Evolutionary conservation across 441 rosid genomes (phyloP).

Genomic region (Erodium texanum): DNA sequence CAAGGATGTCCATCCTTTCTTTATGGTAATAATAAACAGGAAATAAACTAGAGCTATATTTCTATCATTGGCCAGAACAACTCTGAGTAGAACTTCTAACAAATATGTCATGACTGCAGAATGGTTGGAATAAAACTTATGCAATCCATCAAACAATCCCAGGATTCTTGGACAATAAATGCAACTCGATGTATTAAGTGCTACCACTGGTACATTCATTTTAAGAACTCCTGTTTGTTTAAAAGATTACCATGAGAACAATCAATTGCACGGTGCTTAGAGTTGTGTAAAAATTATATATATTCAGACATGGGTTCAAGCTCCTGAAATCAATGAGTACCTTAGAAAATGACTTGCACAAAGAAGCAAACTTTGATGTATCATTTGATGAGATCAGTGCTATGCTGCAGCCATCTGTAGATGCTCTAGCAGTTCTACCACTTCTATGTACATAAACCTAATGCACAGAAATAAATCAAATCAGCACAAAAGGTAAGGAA

Average conservation of each 20-base stretch:
- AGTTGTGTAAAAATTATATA: not conserved
- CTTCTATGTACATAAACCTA: slow-evolving; percentile 98
- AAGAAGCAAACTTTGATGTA: slow-evolving; percentile 65
- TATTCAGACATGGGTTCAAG: not conserved
- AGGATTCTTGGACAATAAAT: not conserved
- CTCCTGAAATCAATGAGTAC: slow-evolving; percentile 23
- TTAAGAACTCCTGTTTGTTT: not conserved
- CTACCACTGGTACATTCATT: not conserved
- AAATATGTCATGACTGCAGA: not conserved
- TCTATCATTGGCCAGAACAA: not conserved
- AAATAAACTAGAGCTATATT: not conserved
- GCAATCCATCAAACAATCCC: not conserved
- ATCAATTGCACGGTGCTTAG: not conserved
- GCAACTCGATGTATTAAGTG: not conserved
- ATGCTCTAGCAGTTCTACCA: slow-evolving; percentile 97
- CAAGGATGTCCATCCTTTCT: not conserved
- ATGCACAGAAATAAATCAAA: slow-evolving; percentile 13
- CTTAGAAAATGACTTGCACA: slow-evolving; percentile 90
- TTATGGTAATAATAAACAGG: not conserved
- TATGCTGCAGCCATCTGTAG: slow-evolving; percentile 88
- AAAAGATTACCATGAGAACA: not conserved
- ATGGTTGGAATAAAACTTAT: not conserved
- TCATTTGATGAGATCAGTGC: slow-evolving; percentile 76
- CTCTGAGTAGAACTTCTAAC: not conserved
- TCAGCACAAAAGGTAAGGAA: not conserved